A percentile compares a stretch with the other conserved stretches of the same genome.
Evolutionary conservation across 805 yeast species (phyloP).

Genomic region (Candida koratica): DNA sequence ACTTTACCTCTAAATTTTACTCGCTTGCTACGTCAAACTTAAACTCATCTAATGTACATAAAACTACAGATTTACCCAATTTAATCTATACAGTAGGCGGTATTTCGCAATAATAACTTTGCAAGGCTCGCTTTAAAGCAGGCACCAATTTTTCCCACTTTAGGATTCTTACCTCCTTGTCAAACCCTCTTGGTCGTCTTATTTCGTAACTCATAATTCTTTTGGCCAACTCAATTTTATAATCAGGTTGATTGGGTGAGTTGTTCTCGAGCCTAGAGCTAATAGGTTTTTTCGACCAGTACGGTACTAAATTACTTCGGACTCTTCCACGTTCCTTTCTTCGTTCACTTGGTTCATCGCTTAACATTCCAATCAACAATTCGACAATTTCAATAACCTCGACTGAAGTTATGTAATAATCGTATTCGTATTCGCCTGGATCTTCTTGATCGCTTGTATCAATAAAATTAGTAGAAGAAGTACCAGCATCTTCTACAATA

Average conservation of each 20-base stretch:
- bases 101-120: constrained; percentile 59
- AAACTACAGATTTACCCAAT: constrained; percentile 1
- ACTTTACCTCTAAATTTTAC: too few species aligned
- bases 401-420: constrained; percentile 58
- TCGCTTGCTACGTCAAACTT: too few species aligned
- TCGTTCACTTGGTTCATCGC: constrained; percentile 45
- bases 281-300: constrained; percentile 61
- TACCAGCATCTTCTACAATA: constrained; percentile 6
- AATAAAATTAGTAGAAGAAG: constrained; percentile 4
- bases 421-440: constrained; percentile 22
- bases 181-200: constrained; percentile 65
- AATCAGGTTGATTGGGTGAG: constrained; percentile 25
- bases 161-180: constrained; percentile 61
- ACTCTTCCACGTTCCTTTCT: constrained; percentile 65
- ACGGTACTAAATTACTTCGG: constrained; percentile 61
- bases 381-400: constrained; percentile 67
- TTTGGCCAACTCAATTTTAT: constrained; percentile 54
- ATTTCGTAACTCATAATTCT: constrained; percentile 61
- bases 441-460: constrained; percentile 5
- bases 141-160: constrained; percentile 58
- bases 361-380: constrained; percentile 50
- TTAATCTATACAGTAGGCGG: constrained; percentile 25
- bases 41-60: constrained; percentile 1
- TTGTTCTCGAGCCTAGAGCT: constrained; percentile 40
- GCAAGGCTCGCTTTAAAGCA: constrained; percentile 60